Evolutionary conservation across 306 rosid genomes (phyloP).

Genomic region (Hippophae rhamnoides): DNA sequence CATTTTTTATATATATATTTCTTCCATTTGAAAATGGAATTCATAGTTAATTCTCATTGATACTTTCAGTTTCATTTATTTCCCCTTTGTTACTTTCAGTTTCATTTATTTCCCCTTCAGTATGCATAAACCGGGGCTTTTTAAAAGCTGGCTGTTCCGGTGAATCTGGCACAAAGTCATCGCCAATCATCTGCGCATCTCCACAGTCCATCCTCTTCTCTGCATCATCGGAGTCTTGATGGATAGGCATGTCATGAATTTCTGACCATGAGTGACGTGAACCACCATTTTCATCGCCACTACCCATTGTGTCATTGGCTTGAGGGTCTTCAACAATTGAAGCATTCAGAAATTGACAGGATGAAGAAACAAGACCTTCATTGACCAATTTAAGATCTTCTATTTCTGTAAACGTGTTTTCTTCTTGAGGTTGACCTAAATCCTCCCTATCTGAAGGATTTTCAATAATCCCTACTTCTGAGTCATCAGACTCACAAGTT

Average conservation of each 20-base stretch:
- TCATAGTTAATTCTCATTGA: too few species aligned
- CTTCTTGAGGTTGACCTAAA: constrained; percentile 22
- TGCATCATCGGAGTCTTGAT: constrained; percentile 7
- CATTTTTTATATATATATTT: too few species aligned
- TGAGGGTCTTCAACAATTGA: constrained; percentile 18
- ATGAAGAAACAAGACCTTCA: constrained; percentile 24
- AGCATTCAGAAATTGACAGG: constrained; percentile 13
- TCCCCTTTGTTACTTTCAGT: too few species aligned
- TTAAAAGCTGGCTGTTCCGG: too few species aligned
- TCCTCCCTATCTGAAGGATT: constrained; percentile 26
- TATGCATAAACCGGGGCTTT: too few species aligned
- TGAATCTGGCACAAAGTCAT: too few species aligned
- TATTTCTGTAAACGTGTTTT: constrained; percentile 12
- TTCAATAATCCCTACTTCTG: constrained; percentile 39
- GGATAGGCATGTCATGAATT: not conserved
- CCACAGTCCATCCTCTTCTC: constrained; percentile 11
- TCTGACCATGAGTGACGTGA: constrained; percentile 1
- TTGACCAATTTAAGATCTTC: constrained; percentile 18
- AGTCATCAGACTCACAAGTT: constrained; percentile 26
- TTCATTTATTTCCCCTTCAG: too few species aligned
- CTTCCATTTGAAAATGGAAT: too few species aligned
- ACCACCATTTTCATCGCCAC: constrained; percentile 18
- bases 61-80: too few species aligned
- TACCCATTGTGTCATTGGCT: constrained; percentile 14
- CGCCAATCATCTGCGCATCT: too few species aligned